Evolutionary conservation across 805 yeast genomes (phyloP).

Genomic region (Jamesozyma rosinii): DNA sequence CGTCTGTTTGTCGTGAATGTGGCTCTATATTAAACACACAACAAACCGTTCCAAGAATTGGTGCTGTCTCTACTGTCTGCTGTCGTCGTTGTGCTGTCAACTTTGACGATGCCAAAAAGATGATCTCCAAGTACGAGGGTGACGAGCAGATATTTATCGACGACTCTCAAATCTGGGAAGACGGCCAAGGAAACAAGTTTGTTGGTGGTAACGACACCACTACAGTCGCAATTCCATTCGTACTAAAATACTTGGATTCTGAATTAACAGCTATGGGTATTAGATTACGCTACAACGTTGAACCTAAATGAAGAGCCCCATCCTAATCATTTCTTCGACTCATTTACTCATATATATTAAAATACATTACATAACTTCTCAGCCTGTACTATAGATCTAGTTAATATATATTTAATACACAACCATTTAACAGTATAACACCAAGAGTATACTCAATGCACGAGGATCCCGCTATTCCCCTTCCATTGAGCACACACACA

Average conservation of each 20-base stretch:
- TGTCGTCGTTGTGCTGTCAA: slow-evolving; percentile 86
- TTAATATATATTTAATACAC: background rate
- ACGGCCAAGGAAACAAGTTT: slow-evolving; percentile 86
- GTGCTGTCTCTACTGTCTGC: slow-evolving; percentile 64
- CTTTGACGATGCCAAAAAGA: slow-evolving; percentile 46
- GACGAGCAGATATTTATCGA: slow-evolving; percentile 39
- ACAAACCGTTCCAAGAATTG: slow-evolving; percentile 83
- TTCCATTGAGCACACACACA: no score
- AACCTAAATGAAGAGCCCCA: slow-evolving; percentile 36
- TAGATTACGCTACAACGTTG: slow-evolving; percentile 79
- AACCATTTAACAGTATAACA: no score
- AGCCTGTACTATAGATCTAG: slow-evolving; percentile 1
- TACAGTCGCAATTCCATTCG: slow-evolving; percentile 93
- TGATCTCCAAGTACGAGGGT: slow-evolving; percentile 30
- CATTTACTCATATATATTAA: background rate
- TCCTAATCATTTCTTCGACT: background rate
- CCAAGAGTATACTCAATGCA: no score
- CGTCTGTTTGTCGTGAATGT: slow-evolving; percentile 83
- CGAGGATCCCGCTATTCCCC: no score
- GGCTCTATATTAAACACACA: slow-evolving; percentile 89
- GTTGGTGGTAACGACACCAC: slow-evolving; percentile 92
- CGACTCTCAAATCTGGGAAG: slow-evolving; percentile 87
- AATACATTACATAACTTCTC: background rate
- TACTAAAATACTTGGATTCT: slow-evolving; percentile 86
- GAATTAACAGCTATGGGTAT: slow-evolving; percentile 98